These are phyloP conservation scores for Candida germanica DNA, from an alignment of 805 yeast genomes.

Conservation along the genomic window DNA sequence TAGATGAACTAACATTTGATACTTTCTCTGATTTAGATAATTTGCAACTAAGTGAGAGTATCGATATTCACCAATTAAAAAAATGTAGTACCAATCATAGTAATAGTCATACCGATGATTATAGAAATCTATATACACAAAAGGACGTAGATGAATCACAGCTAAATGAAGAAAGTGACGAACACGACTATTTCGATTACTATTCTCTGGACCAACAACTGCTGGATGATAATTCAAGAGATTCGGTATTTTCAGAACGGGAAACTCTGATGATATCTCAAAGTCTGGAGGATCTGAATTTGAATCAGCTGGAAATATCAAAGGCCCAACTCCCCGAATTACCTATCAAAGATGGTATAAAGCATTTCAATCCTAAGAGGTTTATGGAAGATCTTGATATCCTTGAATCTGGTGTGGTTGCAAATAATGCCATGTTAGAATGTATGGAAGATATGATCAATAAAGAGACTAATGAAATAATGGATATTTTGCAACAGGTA, in stretches of 20 bases:
- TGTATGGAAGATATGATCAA: constrained; percentile 26
- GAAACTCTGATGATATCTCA: neutral
- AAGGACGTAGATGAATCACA: neutral
- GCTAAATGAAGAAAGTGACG: neutral
- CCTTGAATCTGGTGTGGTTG: constrained; percentile 9
- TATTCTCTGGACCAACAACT: constrained; percentile 6
- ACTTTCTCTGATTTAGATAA: neutral
- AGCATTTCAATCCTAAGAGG: constrained; percentile 1
- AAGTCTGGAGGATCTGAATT: neutral
- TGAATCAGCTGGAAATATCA: neutral
- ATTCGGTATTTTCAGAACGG: constrained; percentile 3
- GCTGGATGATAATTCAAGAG: constrained; percentile 3
- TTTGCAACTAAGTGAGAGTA: neutral
- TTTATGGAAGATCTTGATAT: constrained; percentile 3
- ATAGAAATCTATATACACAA: too few relatives aligned
- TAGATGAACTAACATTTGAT: neutral
- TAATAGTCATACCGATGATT: too few relatives aligned
- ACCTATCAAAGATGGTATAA: constrained; percentile 4
- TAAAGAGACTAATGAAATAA: constrained; percentile 20
- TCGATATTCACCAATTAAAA: too few relatives aligned
- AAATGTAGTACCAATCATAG: too few relatives aligned
- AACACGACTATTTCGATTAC: constrained; percentile 1
- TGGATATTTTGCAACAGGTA: constrained; percentile 14
- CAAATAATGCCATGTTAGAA: constrained; percentile 20
- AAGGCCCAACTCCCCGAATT: constrained; percentile 3